phyloP scores from a whole-genome alignment of 495 filamentous ascomycete genomes.

The Pseudomonodictys pantanalensis region DNA sequence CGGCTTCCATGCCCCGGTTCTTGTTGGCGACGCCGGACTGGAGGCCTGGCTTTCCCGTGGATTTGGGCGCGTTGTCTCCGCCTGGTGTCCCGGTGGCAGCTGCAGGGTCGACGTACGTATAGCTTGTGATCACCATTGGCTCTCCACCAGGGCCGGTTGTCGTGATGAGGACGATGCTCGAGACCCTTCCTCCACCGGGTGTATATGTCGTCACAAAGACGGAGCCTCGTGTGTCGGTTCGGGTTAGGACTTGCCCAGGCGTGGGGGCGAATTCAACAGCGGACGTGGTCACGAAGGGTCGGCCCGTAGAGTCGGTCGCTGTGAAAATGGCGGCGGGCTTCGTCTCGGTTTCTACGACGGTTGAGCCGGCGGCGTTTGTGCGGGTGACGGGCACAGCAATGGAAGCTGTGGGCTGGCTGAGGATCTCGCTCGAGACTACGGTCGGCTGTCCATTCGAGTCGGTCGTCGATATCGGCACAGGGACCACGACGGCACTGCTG shows the following conservation, averaged over 20 bases:
- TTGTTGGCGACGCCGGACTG: constrained; percentile 29
- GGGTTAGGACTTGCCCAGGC: constrained; percentile 37
- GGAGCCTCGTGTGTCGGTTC: constrained; percentile 37
- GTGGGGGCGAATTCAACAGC: constrained; percentile 37
- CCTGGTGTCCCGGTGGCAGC: constrained; percentile 6
- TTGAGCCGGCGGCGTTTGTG: constrained; percentile 22
- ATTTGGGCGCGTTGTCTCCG: not conserved
- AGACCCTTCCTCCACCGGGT: constrained; percentile 37
- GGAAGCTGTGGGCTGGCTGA: constrained; percentile 23
- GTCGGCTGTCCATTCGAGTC: constrained; percentile 14
- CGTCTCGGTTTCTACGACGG: constrained; percentile 23
- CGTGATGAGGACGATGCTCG: constrained; percentile 36
- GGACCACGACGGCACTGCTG: constrained; percentile 29
- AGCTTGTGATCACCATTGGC: constrained; percentile 39
- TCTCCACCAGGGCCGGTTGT: constrained; percentile 37
- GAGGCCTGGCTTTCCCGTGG: constrained; percentile 21
- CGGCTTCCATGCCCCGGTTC: constrained; percentile 21
- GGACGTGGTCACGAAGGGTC: constrained; percentile 32
- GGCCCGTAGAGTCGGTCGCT: constrained; percentile 38
- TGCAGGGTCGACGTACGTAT: constrained; percentile 25
- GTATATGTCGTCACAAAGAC: constrained; percentile 43
- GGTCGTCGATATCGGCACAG: constrained; percentile 28
- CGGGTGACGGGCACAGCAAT: constrained; percentile 28
- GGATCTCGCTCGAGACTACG: constrained; percentile 12
- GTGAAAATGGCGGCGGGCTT: constrained; percentile 36